phyloP scores from a whole-genome alignment of 805 yeast species.

The Sugiyamaella smithiae region DNA sequence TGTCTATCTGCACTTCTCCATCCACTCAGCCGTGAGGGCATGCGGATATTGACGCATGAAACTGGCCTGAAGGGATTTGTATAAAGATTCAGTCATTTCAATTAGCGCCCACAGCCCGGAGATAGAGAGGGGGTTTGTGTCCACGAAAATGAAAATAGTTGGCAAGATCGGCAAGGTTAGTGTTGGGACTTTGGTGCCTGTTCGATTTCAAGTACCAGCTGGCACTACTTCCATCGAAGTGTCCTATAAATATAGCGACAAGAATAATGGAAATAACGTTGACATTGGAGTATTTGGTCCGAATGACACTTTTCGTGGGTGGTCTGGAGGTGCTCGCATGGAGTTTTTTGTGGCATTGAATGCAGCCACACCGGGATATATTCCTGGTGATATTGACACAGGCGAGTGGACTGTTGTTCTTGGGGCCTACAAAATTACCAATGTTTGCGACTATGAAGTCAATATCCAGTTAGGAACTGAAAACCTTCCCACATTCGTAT shows the following conservation, averaged over 20 bases:
- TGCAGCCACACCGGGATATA: slow-evolving; percentile 14
- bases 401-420: slow-evolving; percentile 11
- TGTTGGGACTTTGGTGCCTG: slow-evolving; percentile 4
- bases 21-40: too few species aligned
- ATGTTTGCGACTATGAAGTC: not conserved
- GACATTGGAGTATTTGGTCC: slow-evolving; percentile 12
- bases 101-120: too few species aligned
- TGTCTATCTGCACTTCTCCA: too few species aligned
- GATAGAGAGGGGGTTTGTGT: too few species aligned
- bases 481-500: not conserved
- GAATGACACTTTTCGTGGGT: slow-evolving; percentile 13
- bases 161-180: not conserved
- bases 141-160: not conserved
- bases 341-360: slow-evolving; percentile 5
- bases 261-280: slow-evolving; percentile 6
- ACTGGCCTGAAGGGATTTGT: too few species aligned
- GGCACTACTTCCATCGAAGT: slow-evolving; percentile 10
- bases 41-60: too few species aligned
- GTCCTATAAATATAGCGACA: slow-evolving; percentile 1
- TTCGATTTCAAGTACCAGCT: slow-evolving; percentile 8
- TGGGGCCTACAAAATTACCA: slow-evolving; percentile 6
- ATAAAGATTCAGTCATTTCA: too few species aligned
- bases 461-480: not conserved
- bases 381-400: slow-evolving; percentile 9
- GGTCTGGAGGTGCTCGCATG: slow-evolving; percentile 15